These are phyloP conservation scores for Eucalyptus brandiana DNA, from an alignment of 345 rosid genomes.

Conservation along the genomic window DNA sequence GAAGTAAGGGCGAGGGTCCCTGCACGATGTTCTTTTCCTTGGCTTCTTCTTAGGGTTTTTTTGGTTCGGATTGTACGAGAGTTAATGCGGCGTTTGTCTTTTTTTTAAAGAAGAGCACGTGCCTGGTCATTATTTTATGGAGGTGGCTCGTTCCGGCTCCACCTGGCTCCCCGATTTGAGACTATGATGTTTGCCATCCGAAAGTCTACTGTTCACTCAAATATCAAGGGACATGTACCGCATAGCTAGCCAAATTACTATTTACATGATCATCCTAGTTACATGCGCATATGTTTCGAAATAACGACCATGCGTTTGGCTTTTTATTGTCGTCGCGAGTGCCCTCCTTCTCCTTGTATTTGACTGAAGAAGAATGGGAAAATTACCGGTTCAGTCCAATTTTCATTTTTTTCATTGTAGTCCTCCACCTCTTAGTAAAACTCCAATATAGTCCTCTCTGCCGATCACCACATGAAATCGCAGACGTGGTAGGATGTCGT, in stretches of 20 bases:
- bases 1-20: not conserved
- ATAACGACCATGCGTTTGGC: not conserved
- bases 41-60: not conserved
- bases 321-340: not conserved
- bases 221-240: not conserved
- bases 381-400: not conserved
- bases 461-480: not conserved
- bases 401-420: not conserved
- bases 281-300: not conserved
- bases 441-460: not conserved
- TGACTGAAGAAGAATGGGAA: not conserved
- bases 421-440: not conserved
- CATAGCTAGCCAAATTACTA: not conserved
- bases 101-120: not conserved
- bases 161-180: not conserved
- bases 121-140: not conserved
- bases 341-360: not conserved
- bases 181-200: not conserved
- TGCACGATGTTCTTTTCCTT: not conserved
- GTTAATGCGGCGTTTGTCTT: not conserved
- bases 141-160: not conserved
- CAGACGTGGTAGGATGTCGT: accelerated
- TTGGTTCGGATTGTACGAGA: not conserved
- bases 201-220: not conserved
- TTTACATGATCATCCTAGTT: not conserved